Conservation (phyloP, 441 rosid species). For the Adansonia gregorii region DNA sequence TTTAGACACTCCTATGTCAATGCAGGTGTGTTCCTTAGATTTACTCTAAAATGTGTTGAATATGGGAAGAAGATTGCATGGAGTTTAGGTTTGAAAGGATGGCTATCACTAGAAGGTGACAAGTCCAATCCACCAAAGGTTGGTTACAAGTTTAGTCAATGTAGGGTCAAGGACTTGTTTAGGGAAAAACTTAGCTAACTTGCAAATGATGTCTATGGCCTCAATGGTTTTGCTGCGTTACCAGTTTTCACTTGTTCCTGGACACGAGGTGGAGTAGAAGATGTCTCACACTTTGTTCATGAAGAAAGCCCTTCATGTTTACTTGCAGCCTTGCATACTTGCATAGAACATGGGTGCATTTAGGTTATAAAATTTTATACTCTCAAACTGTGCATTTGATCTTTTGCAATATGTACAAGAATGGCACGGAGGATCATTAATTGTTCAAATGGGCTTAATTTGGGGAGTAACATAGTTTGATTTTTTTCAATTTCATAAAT, state of each 20-base stretch:
- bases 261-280: conserved; percentile 86
- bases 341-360: conserved; percentile 26
- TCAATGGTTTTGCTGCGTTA: conserved; percentile 81
- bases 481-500: conserved; percentile 21
- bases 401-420: neutral
- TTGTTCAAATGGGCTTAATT: neutral
- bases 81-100: conserved; percentile 76
- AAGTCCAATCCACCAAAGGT: neutral
- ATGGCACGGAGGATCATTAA: neutral
- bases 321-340: conserved; percentile 68
- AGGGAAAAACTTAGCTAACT: neutral
- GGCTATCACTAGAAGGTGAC: conserved; percentile 49
- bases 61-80: conserved; percentile 85
- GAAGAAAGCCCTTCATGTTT: conserved; percentile 78
- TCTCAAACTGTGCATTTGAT: neutral
- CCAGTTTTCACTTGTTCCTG: conserved; percentile 60
- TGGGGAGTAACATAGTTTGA: conserved; percentile 25
- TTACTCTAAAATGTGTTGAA: conserved; percentile 10
- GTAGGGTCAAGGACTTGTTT: neutral
- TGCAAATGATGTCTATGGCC: conserved; percentile 77
- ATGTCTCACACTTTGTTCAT: conserved; percentile 89
- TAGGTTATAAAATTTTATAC: neutral
- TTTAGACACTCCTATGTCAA: too few relatives aligned
- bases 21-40: too few relatives aligned
- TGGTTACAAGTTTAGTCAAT: neutral